Evolutionary conservation across 768 basidiomycete genomes (phyloP), one percentile per base, ranked within the genome.

Genomic region (Trametes cingulata): DNA sequence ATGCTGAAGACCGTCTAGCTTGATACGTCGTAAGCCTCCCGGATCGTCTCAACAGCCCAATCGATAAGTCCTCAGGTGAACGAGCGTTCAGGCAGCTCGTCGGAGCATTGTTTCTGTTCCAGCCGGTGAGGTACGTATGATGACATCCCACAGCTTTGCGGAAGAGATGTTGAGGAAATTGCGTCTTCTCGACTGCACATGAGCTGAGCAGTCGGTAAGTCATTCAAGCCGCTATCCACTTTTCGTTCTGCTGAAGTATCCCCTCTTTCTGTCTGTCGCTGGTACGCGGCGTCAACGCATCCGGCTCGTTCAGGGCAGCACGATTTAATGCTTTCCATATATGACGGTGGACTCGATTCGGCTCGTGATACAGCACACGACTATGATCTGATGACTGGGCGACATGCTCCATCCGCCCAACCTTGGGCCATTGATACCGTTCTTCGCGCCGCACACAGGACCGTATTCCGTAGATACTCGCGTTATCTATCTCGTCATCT

Each of bases 401-500:
- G 37, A 62, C 65, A 66, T 53, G 62, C 63, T 57, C 61, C 64
- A 53, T 64, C 61, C 62, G 53, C 64, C 41, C 60, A 58, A 56
- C 55, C 51, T 61, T 65, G 29, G 29, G 29, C 60, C 64, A 56
- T 64, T 65, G 70, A 64, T 64, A 68, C 52, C 59, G 57, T 59
- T 52, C 55, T 66, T 63, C 63, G 54, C 64, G 60, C 67, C 61
- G 66, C 65, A 57, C 47, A 22, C 50, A 64, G 60, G 56, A 57
- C 65, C 65, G 66, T 49, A 58, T 48, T 46, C 59, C 60, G 58
- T 52, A 47, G 41, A 33, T 59, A 52, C 52, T 55, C 58, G 42
- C 60, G 67, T 69, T 69, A 71, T 71, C 70, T 57, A 20, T 40
- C 50, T 29, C 27, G 65, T 69, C 70, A 71, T 69, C 69, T 71